A percentile compares a stretch with the other conserved stretches of the same genome.
Evolutionary conservation across 441 rosid genomes (phyloP).

Genomic region (Populus hybrid): DNA sequence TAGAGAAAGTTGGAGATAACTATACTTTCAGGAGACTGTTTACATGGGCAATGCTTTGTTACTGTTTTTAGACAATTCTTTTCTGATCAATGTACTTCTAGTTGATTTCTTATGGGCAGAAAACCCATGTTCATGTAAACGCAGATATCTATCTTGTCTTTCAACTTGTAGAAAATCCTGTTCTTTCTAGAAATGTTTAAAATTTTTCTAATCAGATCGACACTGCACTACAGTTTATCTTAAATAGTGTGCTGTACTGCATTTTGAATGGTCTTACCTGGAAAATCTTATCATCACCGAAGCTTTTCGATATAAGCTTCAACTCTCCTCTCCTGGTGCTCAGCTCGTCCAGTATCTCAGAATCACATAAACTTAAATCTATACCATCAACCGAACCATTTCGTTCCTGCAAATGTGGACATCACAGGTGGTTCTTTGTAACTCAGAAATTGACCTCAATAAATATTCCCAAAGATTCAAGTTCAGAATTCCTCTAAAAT

Average conservation of each 20-base stretch:
- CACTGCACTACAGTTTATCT: too few relatives aligned
- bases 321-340: slow-evolving; percentile 45
- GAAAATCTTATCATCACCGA: slow-evolving; percentile 6
- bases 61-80: too few relatives aligned
- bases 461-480: not conserved
- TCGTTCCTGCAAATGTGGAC: not conserved
- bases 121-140: too few relatives aligned
- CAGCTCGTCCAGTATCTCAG: slow-evolving; percentile 40
- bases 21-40: too few relatives aligned
- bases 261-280: slow-evolving; percentile 15
- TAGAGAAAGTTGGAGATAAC: too few relatives aligned
- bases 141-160: too few relatives aligned
- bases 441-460: not conserved
- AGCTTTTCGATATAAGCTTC: slow-evolving; percentile 33
- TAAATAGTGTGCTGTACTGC: too few relatives aligned
- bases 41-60: too few relatives aligned
- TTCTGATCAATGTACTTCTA: too few relatives aligned
- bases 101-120: too few relatives aligned
- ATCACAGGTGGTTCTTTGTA: not conserved
- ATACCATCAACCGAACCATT: slow-evolving; percentile 8
- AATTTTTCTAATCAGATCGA: not conserved
- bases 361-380: slow-evolving; percentile 17
- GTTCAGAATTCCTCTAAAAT: not conserved
- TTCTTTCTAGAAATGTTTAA: not conserved
- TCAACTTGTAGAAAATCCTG: not conserved